Percentiles rank a stretch among this genome's conserved stretches.
Evolutionary conservation across 2,329 filamentous ascomycete species (phyloP).

Genomic region (Sporothrix mexicana): DNA sequence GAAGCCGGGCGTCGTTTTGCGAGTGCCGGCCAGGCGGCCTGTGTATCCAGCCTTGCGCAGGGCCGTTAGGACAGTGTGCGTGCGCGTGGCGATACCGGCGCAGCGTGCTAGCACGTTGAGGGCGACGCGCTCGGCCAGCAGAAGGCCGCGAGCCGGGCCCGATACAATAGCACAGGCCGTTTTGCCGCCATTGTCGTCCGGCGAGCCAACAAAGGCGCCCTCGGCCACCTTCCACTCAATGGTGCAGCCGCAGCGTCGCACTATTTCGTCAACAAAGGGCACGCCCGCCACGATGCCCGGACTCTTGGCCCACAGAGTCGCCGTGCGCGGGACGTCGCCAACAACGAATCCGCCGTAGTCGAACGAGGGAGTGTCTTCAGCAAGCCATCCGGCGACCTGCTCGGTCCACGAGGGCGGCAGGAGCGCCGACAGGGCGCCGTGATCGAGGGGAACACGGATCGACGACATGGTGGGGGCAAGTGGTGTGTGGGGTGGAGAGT

Average conservation of each 20-base stretch:
- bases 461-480: slow-evolving; percentile 17
- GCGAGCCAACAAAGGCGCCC: slow-evolving; percentile 67
- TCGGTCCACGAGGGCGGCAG: slow-evolving; percentile 86
- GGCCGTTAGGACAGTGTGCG: slow-evolving; percentile 58
- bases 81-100: slow-evolving; percentile 83
- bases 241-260: slow-evolving; percentile 85
- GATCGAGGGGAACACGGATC: slow-evolving; percentile 35
- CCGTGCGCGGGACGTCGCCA: slow-evolving; percentile 68
- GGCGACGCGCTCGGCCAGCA: slow-evolving; percentile 92
- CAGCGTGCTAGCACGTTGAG: slow-evolving; percentile 90
- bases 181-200: slow-evolving; percentile 44
- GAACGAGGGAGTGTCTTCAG: slow-evolving; percentile 94
- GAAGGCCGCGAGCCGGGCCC: slow-evolving; percentile 77
- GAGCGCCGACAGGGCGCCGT: slow-evolving; percentile 65
- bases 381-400: slow-evolving; percentile 81
- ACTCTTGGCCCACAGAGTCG: slow-evolving; percentile 73
- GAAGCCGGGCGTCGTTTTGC: slow-evolving; percentile 97
- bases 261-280: slow-evolving; percentile 95
- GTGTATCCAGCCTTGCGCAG: slow-evolving; percentile 72
- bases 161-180: slow-evolving; percentile 77
- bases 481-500: background rate
- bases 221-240: slow-evolving; percentile 87
- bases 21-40: slow-evolving; percentile 87
- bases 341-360: slow-evolving; percentile 98
- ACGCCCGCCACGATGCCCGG: slow-evolving; percentile 84